phyloP scores from a whole-genome alignment of 768 basidiomycete species.

The Russula foetens region DNA sequence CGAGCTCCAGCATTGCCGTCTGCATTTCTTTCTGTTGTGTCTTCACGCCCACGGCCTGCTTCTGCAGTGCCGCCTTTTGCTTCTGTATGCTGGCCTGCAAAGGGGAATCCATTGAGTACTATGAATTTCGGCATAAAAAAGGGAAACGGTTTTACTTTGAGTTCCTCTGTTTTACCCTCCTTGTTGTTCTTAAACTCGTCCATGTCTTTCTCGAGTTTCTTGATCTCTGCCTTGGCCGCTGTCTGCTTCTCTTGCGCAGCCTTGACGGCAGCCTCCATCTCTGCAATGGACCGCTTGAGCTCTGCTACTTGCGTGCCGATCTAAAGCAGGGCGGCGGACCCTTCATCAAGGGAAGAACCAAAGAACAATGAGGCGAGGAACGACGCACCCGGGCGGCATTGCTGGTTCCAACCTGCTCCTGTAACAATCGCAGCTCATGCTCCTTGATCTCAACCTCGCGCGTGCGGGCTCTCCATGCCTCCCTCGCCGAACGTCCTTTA shows the following conservation, averaged over 20 bases:
- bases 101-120: background rate
- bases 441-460: slow-evolving; percentile 82
- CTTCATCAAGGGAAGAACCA: background rate
- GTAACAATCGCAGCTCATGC: slow-evolving; percentile 75
- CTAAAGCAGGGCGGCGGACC: slow-evolving; percentile 34
- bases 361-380: background rate
- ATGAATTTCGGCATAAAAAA: background rate
- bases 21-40: slow-evolving; percentile 85
- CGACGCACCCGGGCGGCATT: slow-evolving; percentile 76
- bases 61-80: slow-evolving; percentile 75
- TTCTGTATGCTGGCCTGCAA: slow-evolving; percentile 66
- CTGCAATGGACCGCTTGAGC: slow-evolving; percentile 52
- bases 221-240: slow-evolving; percentile 65
- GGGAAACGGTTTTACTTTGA: slow-evolving; percentile 50
- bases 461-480: slow-evolving; percentile 50
- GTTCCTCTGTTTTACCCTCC: slow-evolving; percentile 90
- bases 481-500: slow-evolving; percentile 42
- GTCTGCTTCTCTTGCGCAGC: slow-evolving; percentile 70
- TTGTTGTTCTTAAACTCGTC: slow-evolving; percentile 98
- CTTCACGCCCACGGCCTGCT: slow-evolving; percentile 76
- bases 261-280: slow-evolving; percentile 50
- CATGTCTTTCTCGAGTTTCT: slow-evolving; percentile 94
- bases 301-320: slow-evolving; percentile 73
- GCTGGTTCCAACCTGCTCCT: slow-evolving; percentile 81
- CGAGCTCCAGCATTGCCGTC: slow-evolving; percentile 79